A percentile compares a stretch with the other conserved stretches of the same genome.
Evolutionary conservation across 768 basidiomycete genomes (phyloP).

Genomic region (Boletales sp.): DNA sequence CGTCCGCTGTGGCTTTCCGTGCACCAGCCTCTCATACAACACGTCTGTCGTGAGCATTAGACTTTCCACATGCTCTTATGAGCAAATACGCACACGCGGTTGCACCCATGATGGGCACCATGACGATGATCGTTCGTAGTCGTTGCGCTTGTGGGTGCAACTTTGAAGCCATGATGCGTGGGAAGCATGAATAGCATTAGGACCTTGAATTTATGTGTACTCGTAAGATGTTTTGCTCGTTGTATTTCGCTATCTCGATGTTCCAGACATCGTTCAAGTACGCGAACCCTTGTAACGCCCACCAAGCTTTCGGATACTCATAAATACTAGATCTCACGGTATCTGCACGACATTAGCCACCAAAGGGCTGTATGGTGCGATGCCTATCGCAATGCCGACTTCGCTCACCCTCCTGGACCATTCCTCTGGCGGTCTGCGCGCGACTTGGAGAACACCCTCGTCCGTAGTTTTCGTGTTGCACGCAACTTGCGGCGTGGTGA

Average conservation of each 20-base stretch:
- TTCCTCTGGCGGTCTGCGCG: neutral
- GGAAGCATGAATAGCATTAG: neutral
- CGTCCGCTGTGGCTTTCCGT: slow-evolving; percentile 46
- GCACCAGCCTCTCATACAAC: slow-evolving; percentile 60
- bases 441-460: neutral
- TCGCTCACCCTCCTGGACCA: neutral
- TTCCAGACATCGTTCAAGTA: too few species aligned
- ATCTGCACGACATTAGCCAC: neutral
- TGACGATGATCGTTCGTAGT: slow-evolving; percentile 54
- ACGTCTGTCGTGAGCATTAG: slow-evolving; percentile 42
- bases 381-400: neutral
- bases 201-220: too few species aligned
- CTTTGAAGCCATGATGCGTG: slow-evolving; percentile 26
- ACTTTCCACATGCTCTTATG: neutral
- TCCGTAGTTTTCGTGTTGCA: neutral
- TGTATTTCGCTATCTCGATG: too few species aligned
- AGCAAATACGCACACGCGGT: slow-evolving; percentile 48
- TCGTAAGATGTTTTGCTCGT: too few species aligned
- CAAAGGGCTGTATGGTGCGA: neutral
- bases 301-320: too few species aligned
- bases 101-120: slow-evolving; percentile 61
- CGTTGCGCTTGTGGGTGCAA: slow-evolving; percentile 44
- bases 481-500: neutral
- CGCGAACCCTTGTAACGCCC: too few species aligned
- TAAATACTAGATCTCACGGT: neutral